These are phyloP conservation scores for Penicillium soppii DNA, from an alignment of 495 filamentous ascomycete species.

Conservation along the genomic window DNA sequence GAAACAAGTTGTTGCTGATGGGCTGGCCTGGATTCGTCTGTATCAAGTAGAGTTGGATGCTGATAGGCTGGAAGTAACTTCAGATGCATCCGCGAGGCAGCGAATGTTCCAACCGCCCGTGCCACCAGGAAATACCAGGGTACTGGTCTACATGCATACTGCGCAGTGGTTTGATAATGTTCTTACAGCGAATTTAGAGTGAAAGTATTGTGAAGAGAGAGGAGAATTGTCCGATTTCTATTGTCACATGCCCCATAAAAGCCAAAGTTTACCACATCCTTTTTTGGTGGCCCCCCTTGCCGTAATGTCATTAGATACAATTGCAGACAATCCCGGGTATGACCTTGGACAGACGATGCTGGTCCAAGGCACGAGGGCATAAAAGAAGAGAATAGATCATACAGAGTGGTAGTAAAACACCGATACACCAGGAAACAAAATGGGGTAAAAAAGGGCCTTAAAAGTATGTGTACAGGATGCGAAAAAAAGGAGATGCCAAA, in stretches of 20 bases:
- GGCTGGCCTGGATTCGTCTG: constrained; percentile 1
- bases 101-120: constrained; percentile 1
- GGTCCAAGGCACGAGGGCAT: constrained; percentile 36
- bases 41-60: neutral
- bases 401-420: constrained; percentile 33
- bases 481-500: constrained; percentile 26
- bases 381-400: constrained; percentile 30
- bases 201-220: constrained; percentile 34
- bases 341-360: constrained; percentile 11
- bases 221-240: constrained; percentile 50
- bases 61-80: constrained; percentile 1
- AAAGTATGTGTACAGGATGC: constrained; percentile 47
- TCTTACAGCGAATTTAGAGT: constrained; percentile 8
- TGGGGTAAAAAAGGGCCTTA: constrained; percentile 22
- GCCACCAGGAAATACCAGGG: neutral
- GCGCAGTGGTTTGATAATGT: constrained; percentile 9
- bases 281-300: constrained; percentile 42
- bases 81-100: neutral
- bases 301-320: constrained; percentile 52
- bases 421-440: constrained; percentile 39
- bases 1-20: neutral
- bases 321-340: constrained; percentile 37
- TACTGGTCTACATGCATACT: neutral
- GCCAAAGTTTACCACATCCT: constrained; percentile 38
- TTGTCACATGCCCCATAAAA: constrained; percentile 46